Evolutionary conservation across 2,329 filamentous ascomycete genomes (phyloP), one percentile per base, ranked within the genome.

Genomic region (Rasamsonia emersonii): DNA sequence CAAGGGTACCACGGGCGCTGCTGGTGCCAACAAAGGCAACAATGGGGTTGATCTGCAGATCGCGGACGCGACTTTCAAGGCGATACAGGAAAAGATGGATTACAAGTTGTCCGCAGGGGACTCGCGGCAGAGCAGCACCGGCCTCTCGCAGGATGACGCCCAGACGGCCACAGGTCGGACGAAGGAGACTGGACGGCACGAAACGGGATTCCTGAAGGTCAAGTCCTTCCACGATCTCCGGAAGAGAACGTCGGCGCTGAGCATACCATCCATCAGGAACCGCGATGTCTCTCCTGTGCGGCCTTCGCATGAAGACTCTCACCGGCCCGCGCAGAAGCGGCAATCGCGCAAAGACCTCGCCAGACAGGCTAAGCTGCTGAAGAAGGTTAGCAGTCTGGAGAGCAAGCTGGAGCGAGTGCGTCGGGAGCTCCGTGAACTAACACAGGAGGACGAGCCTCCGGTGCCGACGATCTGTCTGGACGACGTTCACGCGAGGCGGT

Each of bases 331-430:
- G 19, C 64, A 63, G 36, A 63, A 60, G 24, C 62, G 68, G 15
- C 63, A 64, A 3, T 75, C 71, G 2, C 71, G 68, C 44, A 71
- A 68, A 42, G 74, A 78, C 32, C 54, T 78, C 4, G 60, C 68
- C 30, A 70, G 67, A 44, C 71, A 77, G 43, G 61, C 67, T 36
- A 75, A 73, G 39, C 55, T 79, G 18, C 58, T 65, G 24, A 76
- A 75, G 54, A 66, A 71, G 32, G 73, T 79, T 18, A 76, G 71
- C 41, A 67, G 77, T 41, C 62, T 79, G 9, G 75, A 79, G 43
- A 50, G 59, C 9, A 76, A 77, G 47, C 62, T 79, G 18, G 59
- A 70, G 10, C 61, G 64, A 20, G 73, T 73, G 6, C 64, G 71
- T 19, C 63, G 62, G 29, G 69, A 79, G 50, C 61, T 79, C 15